These are phyloP conservation scores for Miamiensis avidus DNA, from an alignment of 169 alveolate species.

Conservation along the genomic window DNA sequence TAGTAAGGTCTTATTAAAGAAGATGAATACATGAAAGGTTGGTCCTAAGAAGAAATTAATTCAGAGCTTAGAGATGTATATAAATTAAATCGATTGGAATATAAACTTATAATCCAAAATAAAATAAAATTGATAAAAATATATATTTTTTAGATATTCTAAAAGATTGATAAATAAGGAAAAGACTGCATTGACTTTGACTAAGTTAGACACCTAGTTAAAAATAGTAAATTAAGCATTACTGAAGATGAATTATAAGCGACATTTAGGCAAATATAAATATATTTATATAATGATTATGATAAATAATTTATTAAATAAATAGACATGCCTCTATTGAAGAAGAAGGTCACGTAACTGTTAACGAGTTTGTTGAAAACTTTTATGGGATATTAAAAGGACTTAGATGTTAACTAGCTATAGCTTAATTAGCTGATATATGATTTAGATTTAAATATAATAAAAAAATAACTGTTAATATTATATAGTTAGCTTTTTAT, in stretches of 20 bases:
- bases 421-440: slow-evolving; percentile 3
- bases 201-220: slow-evolving; percentile 2
- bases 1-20: slow-evolving; percentile 11
- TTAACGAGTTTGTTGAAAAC: slow-evolving; percentile 3
- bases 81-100: too few species aligned
- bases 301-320: too few species aligned
- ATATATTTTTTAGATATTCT: background rate
- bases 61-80: slow-evolving; percentile 4
- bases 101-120: background rate
- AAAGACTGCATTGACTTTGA: slow-evolving; percentile 7
- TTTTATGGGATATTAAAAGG: slow-evolving; percentile 7
- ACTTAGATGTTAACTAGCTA: slow-evolving; percentile 18
- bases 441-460: background rate
- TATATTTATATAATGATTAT: too few species aligned
- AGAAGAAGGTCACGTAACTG: slow-evolving; percentile 4
- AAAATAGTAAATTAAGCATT: slow-evolving; percentile 2
- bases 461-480: too few species aligned
- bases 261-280: background rate
- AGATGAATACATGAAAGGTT: slow-evolving; percentile 25
- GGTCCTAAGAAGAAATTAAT: slow-evolving; percentile 23
- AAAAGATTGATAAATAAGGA: background rate
- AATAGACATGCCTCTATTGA: background rate
- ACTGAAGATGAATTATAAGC: slow-evolving; percentile 12
- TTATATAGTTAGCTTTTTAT: too few species aligned
- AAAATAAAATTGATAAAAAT: too few species aligned